Base-by-base conservation (phyloP, 2,329 filamentous ascomycete species). In the Lachnellula occidentalis region DNA sequence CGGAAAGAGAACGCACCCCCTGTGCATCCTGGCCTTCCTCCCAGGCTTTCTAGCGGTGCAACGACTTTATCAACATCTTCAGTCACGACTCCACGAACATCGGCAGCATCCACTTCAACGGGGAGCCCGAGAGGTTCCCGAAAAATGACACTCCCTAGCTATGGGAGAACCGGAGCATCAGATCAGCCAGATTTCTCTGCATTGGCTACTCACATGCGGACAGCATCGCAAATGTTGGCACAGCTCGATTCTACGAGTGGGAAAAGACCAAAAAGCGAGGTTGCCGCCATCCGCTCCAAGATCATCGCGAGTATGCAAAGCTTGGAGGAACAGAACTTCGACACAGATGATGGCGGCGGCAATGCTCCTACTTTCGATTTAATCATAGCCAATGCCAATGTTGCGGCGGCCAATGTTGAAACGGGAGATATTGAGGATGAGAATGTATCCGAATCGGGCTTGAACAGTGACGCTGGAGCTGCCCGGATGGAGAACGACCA, bases 291-390 rank as follows among this genome's bases (percentile, higher is more conserved):
- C 69, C 81, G 90, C 62, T 85, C 88, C 41, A 91, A 90, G 72
- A 94, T 94, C 60, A 94, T 94, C 64, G 89, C 89, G 2, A 92
- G 88, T 69, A 94, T 94, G 90, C 89, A 94, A 69, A 90, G 81
- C 61, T 73, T 94, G 8, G 89, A 94, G 70, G 90, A 94, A 70
- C 87, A 92, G 69, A 92, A 85, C 67, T 94, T 94, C 64, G 84
- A 90, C 48, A 73, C 82, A 2, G 87, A 91, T 58, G 87, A 91
- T 48, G 75, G 75, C n/a, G 64, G 27, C 27, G 27, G 65, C 4
- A 79, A 83, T 56, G 79, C 82, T 0, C 87, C 88, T 17, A 92
- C 86, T 0, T 92, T 94, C 62, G 89, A 92, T 62, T 83, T 82
- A 54, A 92, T 94, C 66, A 90, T 94, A 71, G 87, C 87, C 22